A percentile compares a stretch with the other conserved stretches of the same genome.
These are phyloP conservation scores for Talaromyces trachyspermus DNA, from an alignment of 495 filamentous ascomycete genomes.

Conservation along the genomic window DNA sequence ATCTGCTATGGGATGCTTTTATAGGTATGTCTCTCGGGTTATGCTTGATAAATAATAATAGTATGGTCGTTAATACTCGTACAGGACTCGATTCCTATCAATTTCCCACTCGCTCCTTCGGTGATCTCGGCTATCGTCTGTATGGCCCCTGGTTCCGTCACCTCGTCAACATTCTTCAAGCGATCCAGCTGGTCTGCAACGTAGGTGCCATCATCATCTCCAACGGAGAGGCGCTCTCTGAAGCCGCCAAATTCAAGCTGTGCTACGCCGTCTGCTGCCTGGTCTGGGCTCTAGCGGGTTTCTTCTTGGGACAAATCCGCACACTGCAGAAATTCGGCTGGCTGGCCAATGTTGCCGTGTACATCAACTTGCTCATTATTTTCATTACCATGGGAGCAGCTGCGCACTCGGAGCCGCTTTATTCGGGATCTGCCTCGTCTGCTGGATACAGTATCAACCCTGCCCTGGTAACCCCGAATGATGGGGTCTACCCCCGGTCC, in stretches of 20 bases:
- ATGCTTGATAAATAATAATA: no score
- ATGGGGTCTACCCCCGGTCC: conserved; percentile 13
- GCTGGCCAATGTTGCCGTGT: conserved; percentile 51
- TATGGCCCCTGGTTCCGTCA: conserved; percentile 44
- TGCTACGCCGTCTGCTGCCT: conserved; percentile 33
- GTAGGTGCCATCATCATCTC: conserved; percentile 49
- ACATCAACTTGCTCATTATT: conserved; percentile 43
- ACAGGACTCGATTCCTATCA: conserved; percentile 48
- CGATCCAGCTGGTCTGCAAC: conserved; percentile 45
- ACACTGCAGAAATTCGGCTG: conserved; percentile 50
- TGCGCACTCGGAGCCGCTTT: conserved; percentile 41
- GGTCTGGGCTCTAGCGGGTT: conserved; percentile 32
- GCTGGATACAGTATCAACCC: conserved; percentile 24
- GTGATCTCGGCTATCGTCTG: conserved; percentile 50
- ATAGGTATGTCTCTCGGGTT: no score
- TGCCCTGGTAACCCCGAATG: conserved; percentile 13
- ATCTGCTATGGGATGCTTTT: conserved; percentile 46
- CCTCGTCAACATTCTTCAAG: conserved; percentile 47
- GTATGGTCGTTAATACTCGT: no score
- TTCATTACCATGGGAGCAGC: conserved; percentile 28
- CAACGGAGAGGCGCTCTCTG: conserved; percentile 50
- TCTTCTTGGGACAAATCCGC: conserved; percentile 34
- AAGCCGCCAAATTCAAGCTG: conserved; percentile 40
- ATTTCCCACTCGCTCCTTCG: conserved; percentile 48
- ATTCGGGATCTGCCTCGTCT: conserved; percentile 22